Evolutionary conservation across 768 basidiomycete genomes (phyloP), one percentile per base, ranked within the genome.

Genomic region (Mycena albidolilacea): DNA sequence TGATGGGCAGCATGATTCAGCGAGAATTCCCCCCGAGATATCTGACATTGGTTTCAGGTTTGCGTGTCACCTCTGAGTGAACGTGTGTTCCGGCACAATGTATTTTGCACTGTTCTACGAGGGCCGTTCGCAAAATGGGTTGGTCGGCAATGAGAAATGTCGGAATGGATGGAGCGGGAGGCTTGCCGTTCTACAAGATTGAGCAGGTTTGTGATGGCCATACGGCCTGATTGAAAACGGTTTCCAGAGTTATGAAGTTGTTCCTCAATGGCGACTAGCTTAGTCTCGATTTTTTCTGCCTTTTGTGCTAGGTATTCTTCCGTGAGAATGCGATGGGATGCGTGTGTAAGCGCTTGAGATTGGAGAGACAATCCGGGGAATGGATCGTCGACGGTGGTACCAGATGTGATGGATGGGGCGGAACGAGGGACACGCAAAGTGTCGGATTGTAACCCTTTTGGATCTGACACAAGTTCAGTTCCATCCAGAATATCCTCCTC

Each of bases 1-100:
- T 69, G 59, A 54, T 69, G 67, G 3, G 67, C 35, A 14, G 67
- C 67, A 30, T 69, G 67, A 30, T 69, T 69, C 3, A 69, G 60
- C 2, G 59, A 69, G 46, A 69, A 69, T 17, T 69, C 21, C 59
- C 67, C 1, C 60, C 67, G 10, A 69, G n/a, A 43, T 69, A 62
- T 50, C 35, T 35, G 21, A 35, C 67, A 12, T 69, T 44, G 12
- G 38, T 69, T 11, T 39, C 59, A 0, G 48, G 60, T 7, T 30
- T 39, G 5, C 67, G 67, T 0, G n/a, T 15, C 15, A 19, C 19
- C 17, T 69, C 67, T 1, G 66, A 67, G 37, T 67, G 55, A 11
- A 67, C 55, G 14, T n/a, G 44, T 3, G 59, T 62, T 21, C 2
- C 14, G 5, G 67, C 67, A 21, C 67, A 69, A 69, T 69, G 67